Conservation (phyloP, 495 filamentous ascomycete species). For the Pseudomonodictys pantanalensis region DNA sequence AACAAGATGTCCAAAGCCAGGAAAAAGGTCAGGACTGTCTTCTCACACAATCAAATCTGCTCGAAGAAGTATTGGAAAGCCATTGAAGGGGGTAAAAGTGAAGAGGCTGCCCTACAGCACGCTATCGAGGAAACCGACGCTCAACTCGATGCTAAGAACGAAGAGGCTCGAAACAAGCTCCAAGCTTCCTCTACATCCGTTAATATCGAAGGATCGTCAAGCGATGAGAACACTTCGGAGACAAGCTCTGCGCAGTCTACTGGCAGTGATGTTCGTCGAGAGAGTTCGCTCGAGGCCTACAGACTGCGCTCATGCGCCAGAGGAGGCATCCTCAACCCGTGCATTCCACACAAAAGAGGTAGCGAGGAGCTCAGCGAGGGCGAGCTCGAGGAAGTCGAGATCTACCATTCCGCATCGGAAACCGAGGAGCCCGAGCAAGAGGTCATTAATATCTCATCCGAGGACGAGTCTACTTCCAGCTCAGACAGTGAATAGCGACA, state of each 20-base stretch:
- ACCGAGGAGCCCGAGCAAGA: neutral
- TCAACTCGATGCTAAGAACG: slow-evolving; percentile 3
- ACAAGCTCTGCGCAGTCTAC: too few relatives aligned
- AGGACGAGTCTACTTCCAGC: neutral
- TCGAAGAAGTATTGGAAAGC: slow-evolving; percentile 9
- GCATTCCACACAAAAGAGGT: neutral
- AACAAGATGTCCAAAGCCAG: slow-evolving; percentile 6
- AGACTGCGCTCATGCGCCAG: neutral
- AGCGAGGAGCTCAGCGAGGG: neutral
- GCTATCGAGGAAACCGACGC: slow-evolving; percentile 9
- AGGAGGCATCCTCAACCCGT: neutral
- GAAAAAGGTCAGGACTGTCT: neutral
- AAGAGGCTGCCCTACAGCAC: neutral
- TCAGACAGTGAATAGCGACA: neutral
- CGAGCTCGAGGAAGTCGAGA: neutral
- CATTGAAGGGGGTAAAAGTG: neutral
- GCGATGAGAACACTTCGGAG: too few relatives aligned
- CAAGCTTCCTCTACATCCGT: too few relatives aligned
- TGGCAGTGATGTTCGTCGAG: neutral
- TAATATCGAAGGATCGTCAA: too few relatives aligned
- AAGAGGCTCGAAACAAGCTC: neutral
- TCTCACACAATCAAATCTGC: slow-evolving; percentile 10
- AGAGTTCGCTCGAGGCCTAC: neutral
- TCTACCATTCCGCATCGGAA: neutral
- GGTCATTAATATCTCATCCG: neutral